Conservation (phyloP, 305 asterid genomes). For the Petunia hybrid region DNA sequence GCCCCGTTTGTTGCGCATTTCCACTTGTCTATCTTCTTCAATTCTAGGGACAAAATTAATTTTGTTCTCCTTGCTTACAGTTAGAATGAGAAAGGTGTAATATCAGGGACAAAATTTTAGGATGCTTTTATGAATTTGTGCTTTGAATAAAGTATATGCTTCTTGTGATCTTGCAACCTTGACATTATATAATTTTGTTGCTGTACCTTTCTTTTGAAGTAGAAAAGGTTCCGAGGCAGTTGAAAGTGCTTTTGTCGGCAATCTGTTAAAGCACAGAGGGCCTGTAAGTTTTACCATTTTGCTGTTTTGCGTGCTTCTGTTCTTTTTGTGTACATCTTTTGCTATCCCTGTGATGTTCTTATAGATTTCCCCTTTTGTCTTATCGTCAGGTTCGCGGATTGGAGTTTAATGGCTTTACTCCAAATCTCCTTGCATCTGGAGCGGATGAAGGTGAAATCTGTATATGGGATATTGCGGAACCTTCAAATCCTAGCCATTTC, state of each 20-base stretch:
- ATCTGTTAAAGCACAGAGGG: conserved; percentile 84
- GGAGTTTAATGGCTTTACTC: conserved; percentile 76
- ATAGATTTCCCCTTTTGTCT: conserved; percentile 32
- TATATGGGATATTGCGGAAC: conserved; percentile 88
- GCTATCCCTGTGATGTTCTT: conserved; percentile 35
- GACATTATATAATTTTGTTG: conserved; percentile 36
- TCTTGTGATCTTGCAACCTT: conserved; percentile 8
- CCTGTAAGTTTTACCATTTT: conserved; percentile 64
- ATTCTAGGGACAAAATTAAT: neutral
- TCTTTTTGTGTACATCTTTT: conserved; percentile 19
- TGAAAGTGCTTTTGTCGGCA: conserved; percentile 71
- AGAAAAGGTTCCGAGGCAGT: conserved; percentile 57
- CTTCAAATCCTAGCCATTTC: conserved; percentile 79
- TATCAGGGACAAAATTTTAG: conserved; percentile 12
- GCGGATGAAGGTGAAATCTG: conserved; percentile 99
- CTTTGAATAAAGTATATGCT: neutral
- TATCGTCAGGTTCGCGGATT: conserved; percentile 75
- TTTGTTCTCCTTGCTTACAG: neutral
- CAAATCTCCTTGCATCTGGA: conserved; percentile 94
- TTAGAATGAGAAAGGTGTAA: conserved; percentile 8
- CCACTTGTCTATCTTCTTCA: neutral
- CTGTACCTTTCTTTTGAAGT: conserved; percentile 42
- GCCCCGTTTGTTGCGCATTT: neutral
- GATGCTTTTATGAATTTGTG: conserved; percentile 24
- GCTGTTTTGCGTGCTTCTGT: conserved; percentile 25